Evolutionary conservation across 768 basidiomycete genomes (phyloP).

Genomic region (Lentinus brumalis): DNA sequence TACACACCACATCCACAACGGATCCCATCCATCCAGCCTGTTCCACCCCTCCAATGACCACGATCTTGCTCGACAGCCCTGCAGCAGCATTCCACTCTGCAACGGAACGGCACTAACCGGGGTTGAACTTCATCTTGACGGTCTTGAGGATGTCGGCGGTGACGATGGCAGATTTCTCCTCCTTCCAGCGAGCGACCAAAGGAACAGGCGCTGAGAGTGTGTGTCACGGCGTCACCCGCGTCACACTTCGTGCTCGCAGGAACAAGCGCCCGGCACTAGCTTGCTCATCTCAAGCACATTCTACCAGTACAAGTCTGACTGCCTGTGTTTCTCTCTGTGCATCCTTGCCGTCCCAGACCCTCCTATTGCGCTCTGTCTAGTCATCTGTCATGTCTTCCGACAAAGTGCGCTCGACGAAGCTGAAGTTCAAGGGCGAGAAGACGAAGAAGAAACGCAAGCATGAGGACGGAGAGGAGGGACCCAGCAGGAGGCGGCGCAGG

Average conservation of each 20-base stretch:
- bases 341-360: too few relatives aligned
- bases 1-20: conserved; percentile 43
- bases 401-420: conserved; percentile 69
- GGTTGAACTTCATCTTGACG: conserved; percentile 84
- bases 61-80: conserved; percentile 30
- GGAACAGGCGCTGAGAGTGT: conserved; percentile 15
- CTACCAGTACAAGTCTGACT: conserved; percentile 32
- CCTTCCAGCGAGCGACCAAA: background rate
- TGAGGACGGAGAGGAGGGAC: conserved; percentile 51
- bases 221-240: conserved; percentile 16
- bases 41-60: conserved; percentile 26
- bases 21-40: conserved; percentile 56
- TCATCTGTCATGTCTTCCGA: conserved; percentile 35
- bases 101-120: conserved; percentile 58
- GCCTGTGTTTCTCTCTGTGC: too few relatives aligned
- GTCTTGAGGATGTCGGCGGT: conserved; percentile 49
- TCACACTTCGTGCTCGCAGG: background rate
- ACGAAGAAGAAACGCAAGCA: conserved; percentile 79
- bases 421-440: conserved; percentile 91
- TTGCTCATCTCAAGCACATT: background rate
- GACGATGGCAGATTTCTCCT: conserved; percentile 28
- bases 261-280: conserved; percentile 2
- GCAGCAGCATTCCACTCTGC: conserved; percentile 23
- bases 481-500: conserved; percentile 46
- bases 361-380: too few relatives aligned